Base-by-base conservation (phyloP, 768 basidiomycete species). In the Leccinum fibrillosum region DNA sequence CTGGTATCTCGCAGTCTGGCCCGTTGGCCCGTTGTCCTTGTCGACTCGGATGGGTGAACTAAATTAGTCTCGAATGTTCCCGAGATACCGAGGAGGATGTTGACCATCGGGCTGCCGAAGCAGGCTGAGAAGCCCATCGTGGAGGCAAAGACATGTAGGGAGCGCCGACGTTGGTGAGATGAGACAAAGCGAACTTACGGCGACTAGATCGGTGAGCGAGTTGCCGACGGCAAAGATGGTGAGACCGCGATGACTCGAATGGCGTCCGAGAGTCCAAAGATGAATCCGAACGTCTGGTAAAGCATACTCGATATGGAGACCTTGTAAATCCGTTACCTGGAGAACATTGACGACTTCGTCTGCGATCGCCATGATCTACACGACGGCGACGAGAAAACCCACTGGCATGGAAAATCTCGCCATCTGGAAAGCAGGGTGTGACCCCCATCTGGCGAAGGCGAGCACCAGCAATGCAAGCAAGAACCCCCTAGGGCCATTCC, bases 281-380 rank as follows among this genome's bases (percentile, higher is more conserved):
- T 91, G 68, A 89, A 84, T 6, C 96, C 97, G 64, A 97, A 89
- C 0, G 92, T 89, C 94, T 98, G 62, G 12, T 65, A 48, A 53
- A 63, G 11, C 1, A 25, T 8, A 21, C 25, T 32, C 32, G 19
- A 60, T 7, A 42, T 0, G 11, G 5, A 9, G 5, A 17, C 12
- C 0, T 21, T 28, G 17, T 3, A 23, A 39, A 39, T 47, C 1
- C 4, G 63, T 81, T 57, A 95, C 95, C 77, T 89, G 86, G 10
- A 98, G 80, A 11, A 98, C 87, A 50, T 89, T 82, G 30, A 98
- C 94, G 2, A 96, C 94, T 70, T 98, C 95, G 69, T 97, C 94
- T 1, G 95, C 94, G 50, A 98, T 94, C 6, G 90, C 94, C 86
- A 98, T 95, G 65, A 99, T 98, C 96, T 97, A 99, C 8, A 98